Evolutionary conservation across 108 stramenopile species (phyloP), one percentile per base, ranked within the genome.

Genomic region (Discostella stelligeroides): DNA sequence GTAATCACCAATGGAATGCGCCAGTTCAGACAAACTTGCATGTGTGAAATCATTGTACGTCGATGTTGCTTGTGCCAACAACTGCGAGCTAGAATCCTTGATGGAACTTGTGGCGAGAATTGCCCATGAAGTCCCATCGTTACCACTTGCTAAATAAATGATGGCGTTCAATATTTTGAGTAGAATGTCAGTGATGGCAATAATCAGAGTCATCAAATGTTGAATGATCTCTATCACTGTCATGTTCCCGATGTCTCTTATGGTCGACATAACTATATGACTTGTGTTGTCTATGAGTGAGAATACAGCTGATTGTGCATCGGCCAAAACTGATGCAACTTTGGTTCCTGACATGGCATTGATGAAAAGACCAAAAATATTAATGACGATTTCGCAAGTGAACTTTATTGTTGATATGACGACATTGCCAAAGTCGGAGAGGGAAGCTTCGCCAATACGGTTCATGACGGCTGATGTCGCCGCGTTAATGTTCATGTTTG

Each of bases 141-240:
- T 76, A 12, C 75, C 75, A 39, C 75, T 76, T 18, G 68, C 53
- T 30, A 76, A 37, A 11, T 76, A 76, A 14, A 76, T 37, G 23
- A 69, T 40, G 10, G 75, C 67, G 49, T 76, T 76, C 43, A 55
- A 48, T 15, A 76, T 46, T 48, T 76, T 76, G 38, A 76, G 53
- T 1, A 76, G 25, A 42, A 76, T 39, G 28, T 76, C 75, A 7
- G 67, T 21, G 25, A 68, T 60, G 58, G 60, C 75, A 63, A 76
- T 53, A 40, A 76, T 29, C 18, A 76, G 25, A 11, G 51, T 50
- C 50, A 76, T 41, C 24, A 76, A 40, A 41, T 60, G 23, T 23
- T 76, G 67, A 20, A 76, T 15, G 29, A 76, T 56, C 41, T 76
- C 67, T 48, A 62, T 76, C 34, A 76, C 3, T n/a, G 75, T 43